phyloP scores from a whole-genome alignment of 176 grass and related monocot species.

The Aegilops longissima region DNA sequence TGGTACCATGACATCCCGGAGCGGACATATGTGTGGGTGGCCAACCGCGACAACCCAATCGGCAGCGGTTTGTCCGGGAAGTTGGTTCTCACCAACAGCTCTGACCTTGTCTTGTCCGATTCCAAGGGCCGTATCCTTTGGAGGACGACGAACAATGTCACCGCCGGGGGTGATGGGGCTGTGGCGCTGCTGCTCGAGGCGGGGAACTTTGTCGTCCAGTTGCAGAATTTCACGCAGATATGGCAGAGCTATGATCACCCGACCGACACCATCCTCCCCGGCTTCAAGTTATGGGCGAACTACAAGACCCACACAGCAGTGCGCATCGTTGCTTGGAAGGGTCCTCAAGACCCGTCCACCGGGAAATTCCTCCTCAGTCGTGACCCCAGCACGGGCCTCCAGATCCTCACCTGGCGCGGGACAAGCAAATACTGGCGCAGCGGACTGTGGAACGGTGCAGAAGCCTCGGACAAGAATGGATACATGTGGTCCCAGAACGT shows the following conservation, averaged over 20 bases:
- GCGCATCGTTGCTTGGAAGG: background rate
- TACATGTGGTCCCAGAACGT: background rate
- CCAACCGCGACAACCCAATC: slow-evolving; percentile 53
- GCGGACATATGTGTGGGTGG: slow-evolving; percentile 44
- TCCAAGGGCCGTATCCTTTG: slow-evolving; percentile 16
- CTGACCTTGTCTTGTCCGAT: slow-evolving; percentile 31
- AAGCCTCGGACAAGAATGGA: no score
- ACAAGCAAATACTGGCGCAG: slow-evolving; percentile 28
- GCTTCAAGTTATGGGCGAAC: background rate
- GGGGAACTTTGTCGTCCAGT: slow-evolving; percentile 33
- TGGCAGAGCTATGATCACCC: slow-evolving; percentile 3
- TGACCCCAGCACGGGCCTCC: background rate
- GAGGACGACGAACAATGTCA: slow-evolving; percentile 10
- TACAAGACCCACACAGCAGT: background rate
- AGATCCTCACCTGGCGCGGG: slow-evolving; percentile 18
- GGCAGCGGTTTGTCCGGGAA: background rate
- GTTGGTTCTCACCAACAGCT: slow-evolving; percentile 20
- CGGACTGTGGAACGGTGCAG: slow-evolving; percentile 24
- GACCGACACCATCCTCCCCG: background rate
- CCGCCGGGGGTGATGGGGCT: background rate
- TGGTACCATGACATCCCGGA: slow-evolving; percentile 45
- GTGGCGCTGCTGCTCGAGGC: slow-evolving; percentile 16
- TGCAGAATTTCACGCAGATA: background rate
- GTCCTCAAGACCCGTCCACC: background rate
- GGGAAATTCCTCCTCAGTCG: background rate